Percentiles rank a stretch among this genome's conserved stretches.
Conservation (phyloP, 2,329 filamentous ascomycete genomes). For the Aureobasidium sp. region DNA sequence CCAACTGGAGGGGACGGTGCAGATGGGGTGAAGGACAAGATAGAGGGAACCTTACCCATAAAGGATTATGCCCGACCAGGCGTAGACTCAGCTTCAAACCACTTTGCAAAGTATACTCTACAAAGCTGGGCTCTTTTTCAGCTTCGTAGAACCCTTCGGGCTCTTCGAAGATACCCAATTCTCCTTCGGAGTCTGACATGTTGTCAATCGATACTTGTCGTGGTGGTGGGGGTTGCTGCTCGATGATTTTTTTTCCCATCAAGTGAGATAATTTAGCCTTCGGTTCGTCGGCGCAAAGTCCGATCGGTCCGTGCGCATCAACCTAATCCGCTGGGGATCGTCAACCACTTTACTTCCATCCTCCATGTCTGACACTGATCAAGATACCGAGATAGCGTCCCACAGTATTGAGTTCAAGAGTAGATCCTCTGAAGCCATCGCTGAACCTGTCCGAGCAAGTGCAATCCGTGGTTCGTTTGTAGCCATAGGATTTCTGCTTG, state of each 20-base stretch:
- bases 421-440: neutral
- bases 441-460: neutral
- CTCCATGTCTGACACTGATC: neutral
- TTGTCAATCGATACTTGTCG: neutral
- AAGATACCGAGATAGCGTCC: neutral
- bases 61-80: conserved; percentile 76
- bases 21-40: neutral
- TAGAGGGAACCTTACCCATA: conserved; percentile 53
- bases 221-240: neutral
- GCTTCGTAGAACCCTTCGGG: conserved; percentile 73
- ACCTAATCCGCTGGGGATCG: neutral
- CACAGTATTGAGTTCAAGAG: neutral
- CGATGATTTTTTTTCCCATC: neutral
- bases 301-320: neutral
- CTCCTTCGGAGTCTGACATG: conserved; percentile 21
- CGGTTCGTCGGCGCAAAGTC: neutral
- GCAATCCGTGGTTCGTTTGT: no score
- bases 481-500: no score
- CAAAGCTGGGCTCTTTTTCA: conserved; percentile 64
- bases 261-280: neutral
- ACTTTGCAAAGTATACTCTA: conserved; percentile 59
- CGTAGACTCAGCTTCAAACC: conserved; percentile 60
- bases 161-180: conserved; percentile 61
- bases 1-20: neutral
- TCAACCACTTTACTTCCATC: neutral